phyloP scores from a whole-genome alignment of 140 eudicot genomes.

The Senecio squalidus region DNA sequence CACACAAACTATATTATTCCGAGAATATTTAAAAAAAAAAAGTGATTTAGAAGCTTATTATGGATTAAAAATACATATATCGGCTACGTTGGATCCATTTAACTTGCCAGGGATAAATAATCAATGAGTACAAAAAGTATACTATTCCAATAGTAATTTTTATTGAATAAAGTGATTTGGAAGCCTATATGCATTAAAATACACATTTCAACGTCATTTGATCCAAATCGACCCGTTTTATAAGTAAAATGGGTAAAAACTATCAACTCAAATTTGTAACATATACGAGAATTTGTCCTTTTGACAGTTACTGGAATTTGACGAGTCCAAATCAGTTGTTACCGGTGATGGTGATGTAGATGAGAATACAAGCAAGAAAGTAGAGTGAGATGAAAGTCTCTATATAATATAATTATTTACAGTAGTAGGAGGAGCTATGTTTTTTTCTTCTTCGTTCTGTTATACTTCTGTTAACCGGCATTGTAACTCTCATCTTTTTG shows the following conservation, averaged over 20 bases:
- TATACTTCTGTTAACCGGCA: conserved; percentile 7
- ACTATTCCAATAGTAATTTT: no score
- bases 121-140: no score
- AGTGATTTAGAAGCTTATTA: neutral
- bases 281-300: conserved; percentile 3
- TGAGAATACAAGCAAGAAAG: conserved; percentile 52
- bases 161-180: no score
- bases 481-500: conserved; percentile 24
- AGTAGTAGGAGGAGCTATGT: conserved; percentile 14
- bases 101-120: no score
- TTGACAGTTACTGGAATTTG: conserved; percentile 75
- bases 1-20: neutral
- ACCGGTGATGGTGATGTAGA: conserved; percentile 25
- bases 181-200: no score
- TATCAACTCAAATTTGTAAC: neutral
- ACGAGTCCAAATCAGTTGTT: conserved; percentile 51
- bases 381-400: conserved; percentile 29
- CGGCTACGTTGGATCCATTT: no score
- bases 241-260: neutral
- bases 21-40: no score
- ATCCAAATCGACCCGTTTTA: neutral
- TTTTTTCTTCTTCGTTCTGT: conserved; percentile 5
- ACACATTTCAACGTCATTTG: no score
- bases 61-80: no score
- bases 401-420: conserved; percentile 21